Evolutionary conservation across 2,329 filamentous ascomycete species (phyloP).

Genomic region (Aspergillus tanneri): DNA sequence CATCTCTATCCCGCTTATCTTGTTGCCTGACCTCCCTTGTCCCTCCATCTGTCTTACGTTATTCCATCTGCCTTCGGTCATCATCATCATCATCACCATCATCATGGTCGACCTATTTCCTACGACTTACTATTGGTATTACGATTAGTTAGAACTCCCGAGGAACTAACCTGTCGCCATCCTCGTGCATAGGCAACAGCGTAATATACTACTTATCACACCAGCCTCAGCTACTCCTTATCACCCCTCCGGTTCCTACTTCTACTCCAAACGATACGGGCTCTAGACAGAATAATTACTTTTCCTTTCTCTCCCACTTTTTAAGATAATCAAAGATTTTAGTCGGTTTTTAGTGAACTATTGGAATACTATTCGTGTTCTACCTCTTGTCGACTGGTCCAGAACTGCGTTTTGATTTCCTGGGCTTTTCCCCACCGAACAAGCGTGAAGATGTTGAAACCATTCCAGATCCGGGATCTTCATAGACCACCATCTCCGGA

Average conservation of each 20-base stretch:
- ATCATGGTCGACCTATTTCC: slow-evolving; percentile 5
- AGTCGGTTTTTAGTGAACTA: too few species aligned
- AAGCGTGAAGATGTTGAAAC: slow-evolving; percentile 37
- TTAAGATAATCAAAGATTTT: too few species aligned
- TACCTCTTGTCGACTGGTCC: neutral
- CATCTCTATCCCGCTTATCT: slow-evolving; percentile 6
- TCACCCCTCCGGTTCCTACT: neutral
- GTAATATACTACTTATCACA: neutral
- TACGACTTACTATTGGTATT: slow-evolving; percentile 7
- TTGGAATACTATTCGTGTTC: neutral
- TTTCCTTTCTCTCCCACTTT: too few species aligned
- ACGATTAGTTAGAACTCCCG: neutral
- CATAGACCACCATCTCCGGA: slow-evolving; percentile 23
- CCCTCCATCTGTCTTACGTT: slow-evolving; percentile 1
- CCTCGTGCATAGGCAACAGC: slow-evolving; percentile 18
- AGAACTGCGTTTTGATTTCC: neutral
- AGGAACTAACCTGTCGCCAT: slow-evolving; percentile 5
- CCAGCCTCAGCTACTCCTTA: slow-evolving; percentile 3
- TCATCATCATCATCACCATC: too few species aligned
- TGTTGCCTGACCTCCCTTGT: slow-evolving; percentile 13
- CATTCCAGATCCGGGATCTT: slow-evolving; percentile 43
- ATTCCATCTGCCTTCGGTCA: neutral
- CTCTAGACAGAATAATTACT: too few species aligned
- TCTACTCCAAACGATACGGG: neutral
- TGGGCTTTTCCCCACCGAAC: slow-evolving; percentile 3